Evolutionary conservation across 1,139 yeast species (phyloP).

Genomic region (Saccharomycopsis hybrid): DNA sequence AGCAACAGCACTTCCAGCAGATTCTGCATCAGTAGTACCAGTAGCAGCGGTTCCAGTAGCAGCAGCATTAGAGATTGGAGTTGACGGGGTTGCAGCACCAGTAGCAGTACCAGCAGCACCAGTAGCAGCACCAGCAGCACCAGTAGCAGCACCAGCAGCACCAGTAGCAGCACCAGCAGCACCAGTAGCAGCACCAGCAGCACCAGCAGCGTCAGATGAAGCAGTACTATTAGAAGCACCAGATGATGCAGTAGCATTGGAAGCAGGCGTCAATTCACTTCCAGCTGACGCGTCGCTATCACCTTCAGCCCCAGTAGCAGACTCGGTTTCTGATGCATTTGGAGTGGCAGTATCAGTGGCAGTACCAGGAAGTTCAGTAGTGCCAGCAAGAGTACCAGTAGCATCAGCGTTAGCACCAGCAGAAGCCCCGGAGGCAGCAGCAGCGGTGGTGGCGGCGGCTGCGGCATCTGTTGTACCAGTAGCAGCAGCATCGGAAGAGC

Average conservation of each 20-base stretch:
- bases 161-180: not conserved
- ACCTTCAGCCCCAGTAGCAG: not conserved
- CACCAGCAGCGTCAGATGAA: not conserved
- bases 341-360: not conserved
- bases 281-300: not conserved
- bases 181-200: not conserved
- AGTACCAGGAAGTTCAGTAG: not conserved
- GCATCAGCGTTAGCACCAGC: not conserved
- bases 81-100: not conserved
- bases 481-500: not conserved
- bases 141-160: not conserved
- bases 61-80: not conserved
- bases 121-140: not conserved
- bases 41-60: not conserved
- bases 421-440: not conserved
- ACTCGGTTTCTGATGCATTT: not conserved
- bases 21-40: not conserved
- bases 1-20: not conserved
- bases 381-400: not conserved
- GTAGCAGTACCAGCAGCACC: not conserved
- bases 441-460: not conserved
- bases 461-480: not conserved
- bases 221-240: not conserved
- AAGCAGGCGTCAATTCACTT: too few species aligned
- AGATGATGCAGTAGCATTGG: not conserved